Evolutionary conservation across 805 yeast species (phyloP).

Genomic region (Priceomyces castillae): DNA sequence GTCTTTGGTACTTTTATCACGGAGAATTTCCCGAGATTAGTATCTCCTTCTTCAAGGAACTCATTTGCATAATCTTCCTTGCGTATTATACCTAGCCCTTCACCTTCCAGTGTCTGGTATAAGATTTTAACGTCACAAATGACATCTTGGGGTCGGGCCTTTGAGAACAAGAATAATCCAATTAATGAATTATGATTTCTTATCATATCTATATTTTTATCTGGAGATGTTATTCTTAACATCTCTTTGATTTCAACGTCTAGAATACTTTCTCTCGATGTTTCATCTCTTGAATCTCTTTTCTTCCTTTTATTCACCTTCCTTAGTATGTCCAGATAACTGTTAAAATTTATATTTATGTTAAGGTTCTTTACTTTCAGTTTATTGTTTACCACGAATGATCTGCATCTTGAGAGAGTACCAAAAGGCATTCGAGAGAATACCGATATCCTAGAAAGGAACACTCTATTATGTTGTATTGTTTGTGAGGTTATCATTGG

Average conservation of each 20-base stretch:
- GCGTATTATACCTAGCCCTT: conserved; percentile 34
- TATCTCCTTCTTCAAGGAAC: conserved; percentile 10
- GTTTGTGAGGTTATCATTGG: too few relatives aligned
- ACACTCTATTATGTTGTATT: too few relatives aligned
- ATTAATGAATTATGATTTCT: conserved; percentile 21
- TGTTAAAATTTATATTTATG: background rate
- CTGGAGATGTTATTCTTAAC: conserved; percentile 10
- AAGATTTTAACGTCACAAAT: conserved; percentile 19
- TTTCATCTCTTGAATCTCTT: conserved; percentile 29
- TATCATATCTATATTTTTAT: conserved; percentile 10
- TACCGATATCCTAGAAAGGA: too few relatives aligned
- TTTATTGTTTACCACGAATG: too few relatives aligned
- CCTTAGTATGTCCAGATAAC: background rate
- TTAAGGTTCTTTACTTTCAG: too few relatives aligned
- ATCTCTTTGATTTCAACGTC: conserved; percentile 24
- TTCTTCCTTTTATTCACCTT: conserved; percentile 21
- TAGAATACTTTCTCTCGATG: conserved; percentile 24
- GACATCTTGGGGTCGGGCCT: conserved; percentile 15
- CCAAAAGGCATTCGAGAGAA: too few relatives aligned
- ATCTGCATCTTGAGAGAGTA: too few relatives aligned
- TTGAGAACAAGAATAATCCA: conserved; percentile 21
- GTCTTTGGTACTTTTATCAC: conserved; percentile 38
- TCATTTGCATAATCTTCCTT: conserved; percentile 17
- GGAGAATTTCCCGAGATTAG: conserved; percentile 16
- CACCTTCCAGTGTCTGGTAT: conserved; percentile 33